Base-by-base conservation (phyloP, 176 grass and related monocot species). In the Elaeis guineensis region DNA sequence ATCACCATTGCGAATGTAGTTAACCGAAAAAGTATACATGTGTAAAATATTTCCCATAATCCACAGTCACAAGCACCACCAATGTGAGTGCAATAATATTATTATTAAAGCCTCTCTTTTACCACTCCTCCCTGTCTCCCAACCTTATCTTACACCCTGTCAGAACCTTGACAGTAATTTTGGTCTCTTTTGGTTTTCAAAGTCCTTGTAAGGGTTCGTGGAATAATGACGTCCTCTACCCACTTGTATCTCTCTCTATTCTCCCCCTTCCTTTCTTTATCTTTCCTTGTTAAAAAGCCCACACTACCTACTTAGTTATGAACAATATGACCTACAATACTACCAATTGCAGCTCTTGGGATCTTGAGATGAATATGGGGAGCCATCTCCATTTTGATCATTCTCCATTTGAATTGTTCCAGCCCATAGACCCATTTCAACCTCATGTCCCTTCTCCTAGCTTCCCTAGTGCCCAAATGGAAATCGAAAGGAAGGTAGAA, bases 341-440 rank as follows among this genome's bases (percentile, higher is more conserved):
- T 14, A 86, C 79, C 76, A 83, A 80, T 72, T 80, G 90, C 69
- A 86, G 73, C 79, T 95, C 82, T 17, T 95, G 85, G 90, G 85
- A 95, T 26, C 75, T 95, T 57, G 85, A 95, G 74, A 95, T 95
- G 85, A 85, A 64, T 65, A 83, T 95, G 50, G 78, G 85, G 65
- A 89, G 74, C 81, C 78, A 83, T 57, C 79, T 87, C 62, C 85
- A 83, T 70, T 93, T 86, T 69, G 86, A 85, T 78, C 80, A 72
- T 67, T 49, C 79, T 4, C 54, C 72, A 15, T 49, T 61, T 0
- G 79, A 72, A 22, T 76, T 76, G 15, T 55, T 80, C 29, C 19
- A 75, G 55, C 76, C 75, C 15, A 76, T 88, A 22, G 56, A 71
- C 17, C 67, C 75, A 68, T 30, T 69, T 21, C 49, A 71, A 7